Evolutionary conservation across 495 filamentous ascomycete species (phyloP), one percentile per base, ranked within the genome.

Genomic region (Sordaria brevicollis): DNA sequence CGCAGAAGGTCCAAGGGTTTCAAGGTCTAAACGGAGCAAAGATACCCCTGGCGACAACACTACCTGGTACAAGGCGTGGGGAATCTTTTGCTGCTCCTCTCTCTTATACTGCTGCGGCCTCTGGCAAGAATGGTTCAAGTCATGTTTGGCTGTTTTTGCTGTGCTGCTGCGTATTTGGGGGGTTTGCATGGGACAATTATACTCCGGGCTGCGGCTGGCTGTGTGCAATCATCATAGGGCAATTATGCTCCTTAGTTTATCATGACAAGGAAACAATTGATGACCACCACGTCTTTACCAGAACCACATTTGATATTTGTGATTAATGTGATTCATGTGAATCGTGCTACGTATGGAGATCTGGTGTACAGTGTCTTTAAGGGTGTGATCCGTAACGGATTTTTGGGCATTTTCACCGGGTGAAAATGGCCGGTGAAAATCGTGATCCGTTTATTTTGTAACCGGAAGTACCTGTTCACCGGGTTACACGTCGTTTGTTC

Each of bases 1-100:
- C 92, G 95, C 82, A 94, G 95, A 87, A 86, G 93, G 81, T 97
- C 93, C 75, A 85, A 89, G 73, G 95, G 96, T 86, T 99, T 98
- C 92, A 99, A 99, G 92, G 95, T 99, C 80, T 99, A 94, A 87
- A 75, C 67, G 66, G 73, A 62, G 49, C 49, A 62, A 62, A 62
- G 71, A 73, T 75, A 73, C 76, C 74, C 41, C 73, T 62, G 49
- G 49, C 49, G 49, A 57, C 49, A n/a, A n/a, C n/a, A n/a, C n/a
- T n/a, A 57, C 31, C 65, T 43, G 69, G 66, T 68, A 37, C 49
- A 36, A 39, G 72, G 72, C 72, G 72, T 71, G 49, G 49, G 69
- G 71, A 66, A 57, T 68, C 39, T 70, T 70, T 70, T 35, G 65
- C 29, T 49, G 72, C 67, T 69, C 21, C 67, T 69, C 21, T 41